Conservation (phyloP, 2,329 filamentous ascomycete species). For the Colletotrichum cereale region DNA sequence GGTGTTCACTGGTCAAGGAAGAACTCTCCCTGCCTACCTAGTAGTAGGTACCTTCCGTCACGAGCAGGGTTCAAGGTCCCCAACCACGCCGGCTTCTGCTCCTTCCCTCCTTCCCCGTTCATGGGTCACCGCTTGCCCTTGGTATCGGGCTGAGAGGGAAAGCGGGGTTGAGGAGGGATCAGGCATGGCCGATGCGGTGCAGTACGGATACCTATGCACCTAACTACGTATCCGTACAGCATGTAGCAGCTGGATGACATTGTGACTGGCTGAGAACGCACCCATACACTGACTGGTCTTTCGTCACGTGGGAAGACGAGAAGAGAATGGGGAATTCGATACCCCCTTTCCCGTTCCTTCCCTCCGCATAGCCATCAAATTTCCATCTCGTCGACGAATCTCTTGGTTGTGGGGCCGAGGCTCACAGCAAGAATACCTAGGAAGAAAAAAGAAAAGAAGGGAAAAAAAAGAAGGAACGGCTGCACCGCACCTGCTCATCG, state of each 20-base stretch:
- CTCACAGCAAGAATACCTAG: background rate
- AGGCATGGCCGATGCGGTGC: slow-evolving; percentile 4
- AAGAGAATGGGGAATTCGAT: background rate
- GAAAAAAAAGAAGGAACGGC: slow-evolving; percentile 3
- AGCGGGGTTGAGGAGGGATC: background rate
- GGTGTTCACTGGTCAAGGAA: slow-evolving; percentile 8
- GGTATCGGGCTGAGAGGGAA: slow-evolving; percentile 4
- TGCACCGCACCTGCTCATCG: background rate
- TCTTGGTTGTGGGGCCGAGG: background rate
- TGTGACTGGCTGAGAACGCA: no score
- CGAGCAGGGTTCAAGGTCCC: slow-evolving; percentile 28
- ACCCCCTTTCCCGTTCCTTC: background rate
- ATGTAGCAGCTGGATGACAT: no score
- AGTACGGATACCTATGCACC: background rate
- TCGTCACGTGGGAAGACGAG: no score
- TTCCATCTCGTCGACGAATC: background rate
- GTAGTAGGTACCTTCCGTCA: slow-evolving; percentile 19
- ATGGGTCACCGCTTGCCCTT: slow-evolving; percentile 26
- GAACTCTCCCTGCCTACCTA: no score
- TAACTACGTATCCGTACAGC: no score
- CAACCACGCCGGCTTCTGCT: slow-evolving; percentile 14
- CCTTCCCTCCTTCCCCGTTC: slow-evolving; percentile 13
- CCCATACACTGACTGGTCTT: no score
- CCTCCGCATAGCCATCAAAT: background rate
- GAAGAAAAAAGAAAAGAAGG: slow-evolving; percentile 4